Evolutionary conservation across 345 rosid genomes (phyloP), one percentile per base, ranked within the genome.

Genomic region (Toxicodendron radicans): DNA sequence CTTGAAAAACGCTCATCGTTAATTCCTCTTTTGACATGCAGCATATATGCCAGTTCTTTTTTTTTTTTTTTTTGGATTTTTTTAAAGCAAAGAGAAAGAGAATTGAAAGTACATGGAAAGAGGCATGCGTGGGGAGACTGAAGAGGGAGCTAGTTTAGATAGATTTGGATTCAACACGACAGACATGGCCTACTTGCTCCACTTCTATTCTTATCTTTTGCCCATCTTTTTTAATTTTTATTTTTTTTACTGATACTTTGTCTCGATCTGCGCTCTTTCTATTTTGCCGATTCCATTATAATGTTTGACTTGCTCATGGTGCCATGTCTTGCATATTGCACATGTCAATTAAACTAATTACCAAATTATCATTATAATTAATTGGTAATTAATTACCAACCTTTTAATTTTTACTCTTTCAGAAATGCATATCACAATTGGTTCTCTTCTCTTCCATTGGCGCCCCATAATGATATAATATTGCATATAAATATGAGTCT

Each of bases 271-370:
- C 9, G 8, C 43, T 38, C 8, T 23, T 14, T 16, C 58, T 10
- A 8, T 57, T 68, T 67, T 74, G 53, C 33, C 54, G 63, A 32
- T 48, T 57, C 45, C 64, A 59, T 7, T 20, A 59, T 27, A 11
- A 24, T 9, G 17, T 10, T 59, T 23, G 32, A 59, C 35, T 4
- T 12, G 54, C 5, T 1, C 12, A 51, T 51, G 43, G 43, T 6
- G 43, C 43, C 43, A 3, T 38, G 43, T 7, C 43, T 38, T 7
- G 43, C 43, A 38, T 38, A 38, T 38, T 38, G 9, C 43, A 38
- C 43, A 35, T 35, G 38, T 6, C 38, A 4, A 35, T 35, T 35
- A 35, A 35, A 4, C 38, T 35, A 35, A 35, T 6, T 35, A 35
- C 38, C 38, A 35, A 35, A 35, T 35, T 35, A 35, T 27, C 30